Conservation (phyloP, 2,329 filamentous ascomycete genomes). For the Nemania serpens region DNA sequence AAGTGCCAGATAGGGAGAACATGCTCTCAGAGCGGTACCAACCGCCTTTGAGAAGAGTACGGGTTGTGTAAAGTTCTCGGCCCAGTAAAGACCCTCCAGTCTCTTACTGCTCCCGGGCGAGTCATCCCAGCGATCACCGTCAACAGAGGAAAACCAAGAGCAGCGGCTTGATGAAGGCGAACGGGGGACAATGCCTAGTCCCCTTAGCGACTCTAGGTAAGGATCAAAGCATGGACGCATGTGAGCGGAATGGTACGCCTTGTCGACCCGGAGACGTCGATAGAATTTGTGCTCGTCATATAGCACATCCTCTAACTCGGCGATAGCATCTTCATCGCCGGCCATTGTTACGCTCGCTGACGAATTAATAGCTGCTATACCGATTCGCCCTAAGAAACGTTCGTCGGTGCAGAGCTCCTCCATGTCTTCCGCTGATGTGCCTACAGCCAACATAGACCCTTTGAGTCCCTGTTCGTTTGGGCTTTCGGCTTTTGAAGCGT, state of each 20-base stretch:
- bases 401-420: slow-evolving; percentile 16
- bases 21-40: background rate
- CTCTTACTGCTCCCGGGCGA: background rate
- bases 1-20: slow-evolving; percentile 41
- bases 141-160: background rate
- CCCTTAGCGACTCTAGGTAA: slow-evolving; percentile 1
- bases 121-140: background rate
- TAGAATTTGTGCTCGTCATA: slow-evolving; percentile 16
- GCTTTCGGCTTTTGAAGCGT: background rate
- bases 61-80: slow-evolving; percentile 49
- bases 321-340: slow-evolving; percentile 26
- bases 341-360: slow-evolving; percentile 35
- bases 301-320: slow-evolving; percentile 1
- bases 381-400: slow-evolving; percentile 13
- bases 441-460: slow-evolving; percentile 53
- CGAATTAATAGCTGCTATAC: slow-evolving; percentile 32
- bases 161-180: background rate
- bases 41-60: slow-evolving; percentile 50
- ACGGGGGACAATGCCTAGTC: background rate
- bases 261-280: slow-evolving; percentile 18
- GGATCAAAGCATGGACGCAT: slow-evolving; percentile 15
- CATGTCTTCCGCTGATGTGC: slow-evolving; percentile 35
- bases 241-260: slow-evolving; percentile 26
- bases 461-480: background rate
- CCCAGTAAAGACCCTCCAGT: slow-evolving; percentile 43